Evolutionary conservation across 306 rosid genomes (phyloP), one percentile per base, ranked within the genome.

Genomic region (Dryas drummondii): DNA sequence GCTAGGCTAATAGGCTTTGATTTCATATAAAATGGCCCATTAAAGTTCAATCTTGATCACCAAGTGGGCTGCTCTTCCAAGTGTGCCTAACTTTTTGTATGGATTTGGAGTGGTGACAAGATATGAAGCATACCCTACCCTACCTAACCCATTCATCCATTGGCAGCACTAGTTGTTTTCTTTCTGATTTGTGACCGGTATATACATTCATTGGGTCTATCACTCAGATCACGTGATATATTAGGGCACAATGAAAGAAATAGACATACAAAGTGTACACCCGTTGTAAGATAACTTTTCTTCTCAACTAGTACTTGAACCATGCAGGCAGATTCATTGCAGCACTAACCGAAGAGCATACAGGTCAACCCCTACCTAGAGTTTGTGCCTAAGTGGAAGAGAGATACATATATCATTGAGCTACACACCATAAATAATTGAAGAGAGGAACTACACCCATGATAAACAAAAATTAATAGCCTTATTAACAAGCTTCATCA

Each of bases 381-480:
- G 22, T 22, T 22, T 22, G 22, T 22, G 22, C 22, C 22, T 1
- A 22, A 22, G 22, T 22, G 22, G 22, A 22, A 22, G 37, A 32
- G 3, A 32, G 37, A 32, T 7, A 63, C 22, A 54, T 57, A 32
- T 32, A 32, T 4, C 41, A 26, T 1, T 58, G 15, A 9, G 63
- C 63, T 17, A 68, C 3, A 0, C 8, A 37, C 50, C 4, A 53
- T 32, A 32, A 1, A 32, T 32, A 10, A 15, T 7, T 13, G 12
- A 44, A 7, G 32, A 52, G 5, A 40, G 9, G 14, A 27, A 26
- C 4, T 22, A 22, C 22, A 22, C 22, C 22, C 22, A 22, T 22
- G 16, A 51, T 32, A 41, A n/a, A 32, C 15, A 70, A 37, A 46
- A 44, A 9, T 56, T 65, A 71, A 71, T 55, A 55, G 47, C 75